Base-by-base conservation (phyloP, 495 filamentous ascomycete species). In the Penicillium atrosanguineum region DNA sequence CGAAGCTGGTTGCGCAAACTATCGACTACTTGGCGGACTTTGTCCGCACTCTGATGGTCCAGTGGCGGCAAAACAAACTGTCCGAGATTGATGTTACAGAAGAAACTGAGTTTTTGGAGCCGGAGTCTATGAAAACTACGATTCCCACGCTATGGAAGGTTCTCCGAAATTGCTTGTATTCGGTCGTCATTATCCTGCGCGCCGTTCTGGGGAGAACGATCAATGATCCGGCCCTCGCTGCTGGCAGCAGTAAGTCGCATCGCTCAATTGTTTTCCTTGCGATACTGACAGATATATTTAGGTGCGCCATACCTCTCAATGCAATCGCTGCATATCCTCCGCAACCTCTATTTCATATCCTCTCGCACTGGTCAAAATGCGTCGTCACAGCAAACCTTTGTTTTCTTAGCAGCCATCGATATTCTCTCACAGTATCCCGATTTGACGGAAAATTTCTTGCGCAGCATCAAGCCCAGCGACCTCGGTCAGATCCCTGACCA, bases 331-430 rank as follows among this genome's bases (percentile, higher is more conserved):
- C 83, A 88, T 44, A 84, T 82, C 15, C 85, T 98, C 34, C 84
- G 90, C 39, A 88, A 90, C 61, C 70, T 97, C 19, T 90, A 90
- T 63, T 98, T 97, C 62, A 83, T 97, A 50, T 89, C 91, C 1
- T 88, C 87, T 15, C 84, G 89, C 18, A 76, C 88, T 19, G 89
- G 89, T 11, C 79, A 84, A 25, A 82, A 83, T 56, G 77, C 84
- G 0, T 93, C 92, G 50, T 86, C 87, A 3, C 87, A 91, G 58
- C 88, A 93, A 61, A 85, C 79, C 6, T 98, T 96, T 64, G 89
- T 91, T 39, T 88, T 87, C 56, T 79, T 96, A 28, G 82, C 90
- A 11, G 87, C 93, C n/a, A 85, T 97, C 50, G 94, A 98, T 62
- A 88, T 91, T 38, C 78, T 98, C 5, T 76, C 87, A 4, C 80